These are phyloP conservation scores for Cordyceps javanica DNA, from an alignment of 2,329 filamentous ascomycete genomes.

Conservation along the genomic window DNA sequence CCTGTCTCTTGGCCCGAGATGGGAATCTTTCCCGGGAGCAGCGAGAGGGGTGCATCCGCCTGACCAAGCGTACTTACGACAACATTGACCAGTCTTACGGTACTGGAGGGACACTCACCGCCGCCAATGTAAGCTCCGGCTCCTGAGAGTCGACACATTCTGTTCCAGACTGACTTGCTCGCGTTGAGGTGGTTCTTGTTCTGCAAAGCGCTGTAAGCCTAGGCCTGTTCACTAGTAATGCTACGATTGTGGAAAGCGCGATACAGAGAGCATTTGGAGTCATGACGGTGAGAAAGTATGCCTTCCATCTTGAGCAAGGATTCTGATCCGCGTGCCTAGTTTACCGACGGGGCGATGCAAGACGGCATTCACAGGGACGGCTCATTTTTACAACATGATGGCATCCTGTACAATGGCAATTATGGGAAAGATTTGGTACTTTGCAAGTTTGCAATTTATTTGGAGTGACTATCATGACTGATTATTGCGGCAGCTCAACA, in stretches of 20 bases:
- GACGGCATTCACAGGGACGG: conserved; percentile 22
- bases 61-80: conserved; percentile 18
- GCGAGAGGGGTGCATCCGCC: conserved; percentile 17
- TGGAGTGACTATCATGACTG: background rate
- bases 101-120: conserved; percentile 17
- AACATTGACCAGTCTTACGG: conserved; percentile 17
- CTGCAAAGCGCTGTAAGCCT: conserved; percentile 20
- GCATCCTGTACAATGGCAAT: conserved; percentile 21
- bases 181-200: conserved; percentile 18
- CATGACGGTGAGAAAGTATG: conserved; percentile 15
- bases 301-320: background rate
- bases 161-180: background rate
- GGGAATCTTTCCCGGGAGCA: conserved; percentile 15
- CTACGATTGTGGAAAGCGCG: conserved; percentile 17
- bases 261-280: conserved; percentile 15
- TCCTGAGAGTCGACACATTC: rapidly evolving
- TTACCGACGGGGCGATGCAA: conserved; percentile 13
- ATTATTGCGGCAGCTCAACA: conserved; percentile 15
- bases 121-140: conserved; percentile 16
- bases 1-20: conserved; percentile 18
- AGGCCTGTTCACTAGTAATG: conserved; percentile 18
- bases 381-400: conserved; percentile 20
- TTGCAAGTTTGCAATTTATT: background rate
- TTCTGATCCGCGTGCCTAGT: conserved; percentile 8
- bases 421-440: conserved; percentile 21